These are phyloP conservation scores for Citrus cavaleriei DNA, from an alignment of 345 rosid genomes.

Conservation along the genomic window DNA sequence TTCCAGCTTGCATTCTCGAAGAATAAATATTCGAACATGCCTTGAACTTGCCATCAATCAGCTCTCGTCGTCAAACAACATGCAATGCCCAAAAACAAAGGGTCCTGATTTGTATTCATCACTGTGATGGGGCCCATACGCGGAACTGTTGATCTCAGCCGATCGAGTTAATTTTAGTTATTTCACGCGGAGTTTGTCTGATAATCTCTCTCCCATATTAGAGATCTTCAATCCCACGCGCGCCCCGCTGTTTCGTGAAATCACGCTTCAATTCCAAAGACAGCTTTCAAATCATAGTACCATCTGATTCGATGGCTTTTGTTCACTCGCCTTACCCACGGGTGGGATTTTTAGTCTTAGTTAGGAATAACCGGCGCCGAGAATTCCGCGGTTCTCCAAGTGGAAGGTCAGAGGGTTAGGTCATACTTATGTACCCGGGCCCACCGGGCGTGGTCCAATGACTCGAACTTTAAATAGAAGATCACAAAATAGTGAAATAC, in stretches of 20 bases:
- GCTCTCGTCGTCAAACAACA: background rate
- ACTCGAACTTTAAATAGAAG: background rate
- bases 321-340: background rate
- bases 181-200: conserved; percentile 2
- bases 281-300: background rate
- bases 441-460: background rate
- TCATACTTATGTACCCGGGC: background rate
- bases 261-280: background rate
- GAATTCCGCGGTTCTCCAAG: conserved; percentile 28
- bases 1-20: conserved; percentile 9
- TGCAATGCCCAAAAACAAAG: background rate
- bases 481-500: background rate
- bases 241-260: background rate
- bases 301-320: background rate
- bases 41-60: background rate
- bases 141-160: background rate
- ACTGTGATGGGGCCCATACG: background rate
- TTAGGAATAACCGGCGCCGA: conserved; percentile 38
- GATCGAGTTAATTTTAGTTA: background rate
- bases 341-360: background rate
- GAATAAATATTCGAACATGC: background rate
- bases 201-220: background rate
- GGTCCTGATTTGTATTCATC: background rate
- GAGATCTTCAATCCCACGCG: background rate
- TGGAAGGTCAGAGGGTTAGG: conserved; percentile 41